Evolutionary conservation across 257 asterid genomes (phyloP).

Genomic region (Nicotiana benthamiana): DNA sequence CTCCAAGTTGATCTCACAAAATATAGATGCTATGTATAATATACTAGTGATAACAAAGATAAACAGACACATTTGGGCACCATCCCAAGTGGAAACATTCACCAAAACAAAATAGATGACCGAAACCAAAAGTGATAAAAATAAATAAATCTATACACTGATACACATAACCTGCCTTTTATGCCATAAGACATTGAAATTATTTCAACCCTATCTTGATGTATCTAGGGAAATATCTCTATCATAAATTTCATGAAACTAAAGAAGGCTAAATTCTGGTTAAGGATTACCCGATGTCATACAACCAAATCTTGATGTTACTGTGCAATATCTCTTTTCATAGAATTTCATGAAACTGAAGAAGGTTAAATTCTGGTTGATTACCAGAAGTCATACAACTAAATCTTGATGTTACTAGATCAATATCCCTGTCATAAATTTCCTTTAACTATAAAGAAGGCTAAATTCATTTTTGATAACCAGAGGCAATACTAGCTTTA

Average conservation of each 20-base stretch:
- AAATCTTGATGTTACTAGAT: background rate
- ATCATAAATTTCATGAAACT: background rate
- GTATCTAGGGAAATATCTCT: background rate
- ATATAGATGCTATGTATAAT: background rate
- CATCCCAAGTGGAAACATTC: too few relatives aligned
- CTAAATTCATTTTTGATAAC: background rate
- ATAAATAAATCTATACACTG: too few relatives aligned
- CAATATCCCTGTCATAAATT: background rate
- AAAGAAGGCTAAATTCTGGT: background rate
- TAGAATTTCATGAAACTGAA: background rate
- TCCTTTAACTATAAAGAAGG: background rate
- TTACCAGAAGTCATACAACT: background rate
- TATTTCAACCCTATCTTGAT: too few relatives aligned
- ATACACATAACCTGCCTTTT: too few relatives aligned
- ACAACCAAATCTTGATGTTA: too few relatives aligned
- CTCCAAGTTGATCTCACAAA: slow-evolving; percentile 1
- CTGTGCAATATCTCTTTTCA: background rate
- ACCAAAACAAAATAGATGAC: too few relatives aligned
- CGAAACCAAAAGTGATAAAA: too few relatives aligned
- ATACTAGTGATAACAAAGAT: background rate
- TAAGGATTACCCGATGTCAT: background rate
- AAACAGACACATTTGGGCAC: background rate
- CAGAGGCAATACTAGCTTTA: background rate
- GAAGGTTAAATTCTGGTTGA: background rate
- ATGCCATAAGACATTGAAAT: too few relatives aligned